These are phyloP conservation scores for Magnolia changhungtana DNA, from an alignment of 164 flowering plant genomes.

Conservation along the genomic window DNA sequence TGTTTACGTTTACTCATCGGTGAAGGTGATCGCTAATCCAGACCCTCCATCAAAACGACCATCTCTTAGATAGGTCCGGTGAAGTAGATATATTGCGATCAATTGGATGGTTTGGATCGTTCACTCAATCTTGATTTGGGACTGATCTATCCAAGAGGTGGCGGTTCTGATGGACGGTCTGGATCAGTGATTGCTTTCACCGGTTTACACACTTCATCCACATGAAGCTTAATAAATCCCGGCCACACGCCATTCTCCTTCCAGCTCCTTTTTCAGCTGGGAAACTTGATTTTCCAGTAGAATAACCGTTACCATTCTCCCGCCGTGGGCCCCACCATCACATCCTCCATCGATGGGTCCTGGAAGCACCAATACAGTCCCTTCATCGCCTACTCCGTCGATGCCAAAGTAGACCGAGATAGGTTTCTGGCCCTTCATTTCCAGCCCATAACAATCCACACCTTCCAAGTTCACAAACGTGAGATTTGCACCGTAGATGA, in stretches of 20 bases:
- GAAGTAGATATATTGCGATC: too few relatives aligned
- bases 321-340: slow-evolving; percentile 17
- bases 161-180: not conserved
- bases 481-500: slow-evolving; percentile 58
- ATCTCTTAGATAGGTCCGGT: too few relatives aligned
- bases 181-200: not conserved
- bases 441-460: slow-evolving; percentile 43
- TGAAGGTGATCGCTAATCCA: not conserved
- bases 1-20: slow-evolving; percentile 17
- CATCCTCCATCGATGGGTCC: slow-evolving; percentile 21
- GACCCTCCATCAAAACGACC: not conserved
- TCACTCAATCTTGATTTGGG: too few relatives aligned
- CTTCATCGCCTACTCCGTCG: slow-evolving; percentile 64
- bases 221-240: slow-evolving; percentile 21
- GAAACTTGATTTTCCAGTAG: slow-evolving; percentile 42
- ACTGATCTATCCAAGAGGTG: too few relatives aligned
- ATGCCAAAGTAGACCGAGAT: slow-evolving; percentile 37
- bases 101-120: too few relatives aligned
- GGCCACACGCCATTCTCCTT: slow-evolving; percentile 29
- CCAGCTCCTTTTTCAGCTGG: slow-evolving; percentile 36
- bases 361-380: slow-evolving; percentile 56
- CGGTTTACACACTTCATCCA: too few relatives aligned
- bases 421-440: slow-evolving; percentile 47
- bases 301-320: slow-evolving; percentile 34
- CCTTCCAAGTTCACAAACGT: slow-evolving; percentile 65